phyloP scores from a whole-genome alignment of 257 asterid species.

The Cordia subcordata region DNA sequence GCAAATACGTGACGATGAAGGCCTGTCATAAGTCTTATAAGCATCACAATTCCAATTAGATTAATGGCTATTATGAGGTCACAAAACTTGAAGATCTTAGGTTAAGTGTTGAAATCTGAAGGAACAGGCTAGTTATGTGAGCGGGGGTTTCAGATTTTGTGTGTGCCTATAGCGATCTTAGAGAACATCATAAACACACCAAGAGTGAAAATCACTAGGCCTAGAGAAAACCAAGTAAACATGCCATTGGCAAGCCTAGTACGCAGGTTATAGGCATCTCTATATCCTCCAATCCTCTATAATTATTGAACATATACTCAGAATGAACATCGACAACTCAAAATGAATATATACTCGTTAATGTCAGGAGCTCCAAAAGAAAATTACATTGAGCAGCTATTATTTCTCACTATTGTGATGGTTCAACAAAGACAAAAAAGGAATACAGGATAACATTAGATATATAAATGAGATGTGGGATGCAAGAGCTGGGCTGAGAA shows the following conservation, averaged over 20 bases:
- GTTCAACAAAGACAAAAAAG: neutral
- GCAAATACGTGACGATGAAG: too few species aligned
- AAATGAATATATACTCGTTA: neutral
- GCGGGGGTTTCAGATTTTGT: too few species aligned
- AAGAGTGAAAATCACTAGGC: too few species aligned
- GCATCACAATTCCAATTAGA: too few species aligned
- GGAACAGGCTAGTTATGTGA: too few species aligned
- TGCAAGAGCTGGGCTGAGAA: constrained; percentile 8
- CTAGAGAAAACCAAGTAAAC: too few species aligned
- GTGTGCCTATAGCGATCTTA: too few species aligned
- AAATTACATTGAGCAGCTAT: neutral
- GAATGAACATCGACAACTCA: neutral
- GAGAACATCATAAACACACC: too few species aligned
- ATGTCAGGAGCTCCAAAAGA: neutral
- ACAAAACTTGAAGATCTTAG: too few species aligned
- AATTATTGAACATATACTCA: neutral
- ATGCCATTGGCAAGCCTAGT: neutral
- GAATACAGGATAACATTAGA: neutral
- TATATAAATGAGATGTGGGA: neutral
- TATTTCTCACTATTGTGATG: neutral
- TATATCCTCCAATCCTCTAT: neutral
- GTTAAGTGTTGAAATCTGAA: too few species aligned
- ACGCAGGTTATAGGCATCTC: neutral
- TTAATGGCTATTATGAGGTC: too few species aligned
- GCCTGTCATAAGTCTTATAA: too few species aligned